phyloP scores from a whole-genome alignment of 352 stramenopile species.

The Stramenopiles sp. region DNA sequence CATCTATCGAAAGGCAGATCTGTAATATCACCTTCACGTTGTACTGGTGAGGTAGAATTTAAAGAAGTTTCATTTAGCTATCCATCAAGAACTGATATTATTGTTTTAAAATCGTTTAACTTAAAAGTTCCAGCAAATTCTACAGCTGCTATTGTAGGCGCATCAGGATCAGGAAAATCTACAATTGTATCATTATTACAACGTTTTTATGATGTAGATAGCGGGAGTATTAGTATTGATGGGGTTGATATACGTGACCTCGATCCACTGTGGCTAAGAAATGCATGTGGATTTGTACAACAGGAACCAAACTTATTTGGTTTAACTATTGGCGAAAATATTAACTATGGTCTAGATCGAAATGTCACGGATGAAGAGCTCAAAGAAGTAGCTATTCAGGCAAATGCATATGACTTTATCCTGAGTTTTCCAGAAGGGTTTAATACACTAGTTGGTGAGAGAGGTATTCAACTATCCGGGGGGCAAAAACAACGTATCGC shows the following conservation, averaged over 20 bases:
- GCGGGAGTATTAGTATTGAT: conserved; percentile 13
- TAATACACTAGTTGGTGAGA: conserved; percentile 42
- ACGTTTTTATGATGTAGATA: conserved; percentile 18
- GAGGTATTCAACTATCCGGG: conserved; percentile 42
- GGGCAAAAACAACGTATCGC: conserved; percentile 73
- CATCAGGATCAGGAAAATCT: conserved; percentile 18
- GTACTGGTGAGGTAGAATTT: conserved; percentile 19
- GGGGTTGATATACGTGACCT: conserved; percentile 15
- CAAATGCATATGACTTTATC: conserved; percentile 61
- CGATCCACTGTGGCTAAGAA: conserved; percentile 14
- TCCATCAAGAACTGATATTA: conserved; percentile 15
- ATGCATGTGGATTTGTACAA: conserved; percentile 27
- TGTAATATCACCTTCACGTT: background rate
- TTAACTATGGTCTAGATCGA: conserved; percentile 21
- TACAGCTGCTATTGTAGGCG: conserved; percentile 18
- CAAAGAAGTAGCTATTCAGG: conserved; percentile 25
- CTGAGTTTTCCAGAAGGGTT: conserved; percentile 40
- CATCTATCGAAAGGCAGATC: background rate
- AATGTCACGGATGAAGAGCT: conserved; percentile 20
- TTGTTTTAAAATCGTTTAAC: conserved; percentile 16
- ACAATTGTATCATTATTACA: conserved; percentile 17
- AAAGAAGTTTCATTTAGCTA: conserved; percentile 45
- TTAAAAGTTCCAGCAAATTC: conserved; percentile 14
- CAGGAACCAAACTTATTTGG: conserved; percentile 65
- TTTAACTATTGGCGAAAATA: conserved; percentile 19